These are phyloP conservation scores for Ulmus americana DNA, from an alignment of 331 rosid genomes.

Conservation along the genomic window DNA sequence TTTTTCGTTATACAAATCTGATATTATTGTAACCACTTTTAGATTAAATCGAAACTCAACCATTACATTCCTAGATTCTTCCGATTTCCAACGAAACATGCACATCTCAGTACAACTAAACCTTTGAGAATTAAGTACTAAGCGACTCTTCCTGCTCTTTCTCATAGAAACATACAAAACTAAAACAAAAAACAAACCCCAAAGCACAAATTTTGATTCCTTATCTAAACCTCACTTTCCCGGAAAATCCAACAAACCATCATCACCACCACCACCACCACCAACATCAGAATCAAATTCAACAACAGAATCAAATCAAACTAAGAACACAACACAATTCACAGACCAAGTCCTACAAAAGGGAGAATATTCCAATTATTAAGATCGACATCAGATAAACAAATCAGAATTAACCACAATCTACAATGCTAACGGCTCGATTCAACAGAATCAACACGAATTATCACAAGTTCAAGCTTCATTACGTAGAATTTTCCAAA, in stretches of 20 bases:
- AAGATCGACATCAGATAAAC: conserved; percentile 31
- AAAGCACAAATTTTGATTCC: conserved; percentile 26
- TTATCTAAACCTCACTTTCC: conserved; percentile 26
- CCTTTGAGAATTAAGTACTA: conserved; percentile 13
- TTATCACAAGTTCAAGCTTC: conserved; percentile 16
- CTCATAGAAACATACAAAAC: not conserved
- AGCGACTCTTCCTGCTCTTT: conserved; percentile 3
- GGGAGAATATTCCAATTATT: conserved; percentile 22
- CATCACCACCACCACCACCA: conserved; percentile 18
- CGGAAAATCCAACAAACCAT: conserved; percentile 9
- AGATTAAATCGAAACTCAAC: conserved; percentile 16
- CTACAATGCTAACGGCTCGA: conserved; percentile 26
- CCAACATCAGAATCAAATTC: conserved; percentile 33
- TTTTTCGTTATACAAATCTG: conserved; percentile 19
- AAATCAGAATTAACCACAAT: conserved; percentile 17
- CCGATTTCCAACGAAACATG: conserved; percentile 19
- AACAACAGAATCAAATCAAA: conserved; percentile 20
- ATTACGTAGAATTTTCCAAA: conserved; percentile 11
- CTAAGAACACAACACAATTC: conserved; percentile 8
- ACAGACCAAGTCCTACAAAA: conserved; percentile 30
- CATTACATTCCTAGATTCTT: conserved; percentile 19
- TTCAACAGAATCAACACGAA: conserved; percentile 32
- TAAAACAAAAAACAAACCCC: not conserved
- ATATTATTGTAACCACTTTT: conserved; percentile 22
- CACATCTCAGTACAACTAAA: conserved; percentile 20